Conservation (phyloP, 805 yeast genomes). For the Starmerella ratchasimensis region DNA sequence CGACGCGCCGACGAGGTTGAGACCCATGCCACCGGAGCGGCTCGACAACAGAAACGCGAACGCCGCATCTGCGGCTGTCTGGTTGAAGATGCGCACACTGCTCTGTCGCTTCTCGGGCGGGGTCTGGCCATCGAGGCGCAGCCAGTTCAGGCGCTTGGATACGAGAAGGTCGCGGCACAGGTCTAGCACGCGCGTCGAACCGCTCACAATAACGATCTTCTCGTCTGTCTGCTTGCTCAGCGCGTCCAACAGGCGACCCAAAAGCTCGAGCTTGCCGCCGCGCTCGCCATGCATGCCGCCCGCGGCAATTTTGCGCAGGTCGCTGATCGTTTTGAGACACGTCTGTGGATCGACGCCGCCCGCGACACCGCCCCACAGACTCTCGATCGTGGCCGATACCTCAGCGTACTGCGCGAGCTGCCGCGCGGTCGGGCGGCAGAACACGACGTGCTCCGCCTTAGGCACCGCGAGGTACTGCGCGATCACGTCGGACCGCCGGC, state of each 20-base stretch:
- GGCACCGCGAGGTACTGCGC: constrained; percentile 48
- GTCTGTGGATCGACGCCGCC: constrained; percentile 11
- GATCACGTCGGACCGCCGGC: constrained; percentile 51
- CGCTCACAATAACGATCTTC: constrained; percentile 74
- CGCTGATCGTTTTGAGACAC: constrained; percentile 45
- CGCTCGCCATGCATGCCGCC: constrained; percentile 2
- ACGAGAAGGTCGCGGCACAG: constrained; percentile 46
- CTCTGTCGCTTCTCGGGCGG: constrained; percentile 50
- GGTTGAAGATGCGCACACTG: constrained; percentile 59
- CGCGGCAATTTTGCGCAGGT: constrained; percentile 11
- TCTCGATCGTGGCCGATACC: not conserved
- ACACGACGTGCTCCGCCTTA: constrained; percentile 60
- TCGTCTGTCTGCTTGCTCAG: constrained; percentile 39
- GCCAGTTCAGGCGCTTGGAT: constrained; percentile 36
- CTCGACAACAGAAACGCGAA: constrained; percentile 71
- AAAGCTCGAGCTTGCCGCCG: constrained; percentile 53
- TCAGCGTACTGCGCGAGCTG: constrained; percentile 3
- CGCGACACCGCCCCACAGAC: not conserved
- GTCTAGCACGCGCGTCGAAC: constrained; percentile 77
- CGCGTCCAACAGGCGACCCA: constrained; percentile 43
- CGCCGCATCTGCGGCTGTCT: constrained; percentile 26
- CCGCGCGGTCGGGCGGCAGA: constrained; percentile 54
- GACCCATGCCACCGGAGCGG: constrained; percentile 87
- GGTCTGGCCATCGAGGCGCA: constrained; percentile 75
- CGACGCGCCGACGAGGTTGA: constrained; percentile 82